Base-by-base conservation (phyloP, 2,329 filamentous ascomycete genomes). In the Geoglossum cookeanum region DNA sequence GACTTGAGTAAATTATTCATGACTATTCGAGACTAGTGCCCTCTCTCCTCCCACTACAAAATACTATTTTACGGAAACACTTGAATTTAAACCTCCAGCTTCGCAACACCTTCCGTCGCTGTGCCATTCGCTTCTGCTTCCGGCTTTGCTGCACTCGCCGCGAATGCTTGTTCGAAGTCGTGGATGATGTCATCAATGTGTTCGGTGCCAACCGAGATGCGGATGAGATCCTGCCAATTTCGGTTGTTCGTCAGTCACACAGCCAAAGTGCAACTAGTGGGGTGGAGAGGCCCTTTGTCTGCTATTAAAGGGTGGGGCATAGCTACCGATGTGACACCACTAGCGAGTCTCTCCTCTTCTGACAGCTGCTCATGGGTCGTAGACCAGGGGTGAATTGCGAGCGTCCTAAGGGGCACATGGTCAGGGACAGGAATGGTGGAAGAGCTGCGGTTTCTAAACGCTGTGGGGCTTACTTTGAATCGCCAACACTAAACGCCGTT, bases 151-250 rank as follows among this genome's bases (percentile, higher is more conserved):
- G 73, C 76, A 29, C 69, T 65, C 0, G 78, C 77, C 30, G 78
- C 76, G 67, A 96, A 94, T 0, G 87, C 86, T 75, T 95, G 90
- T 70, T 91, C 84, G 68, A 97, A 96, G 71, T 97, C 91, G 64
- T 83, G 85, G 66, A 95, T 92, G 65, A 97, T 96, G 67, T 97
- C 91, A 73, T 95, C 90, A 68, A 97, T 94, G 69, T 96, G 89
- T 74, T 97, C 91, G 0, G 85, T 94, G 56, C 91, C 91, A 59
- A 96, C 90, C 0, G 90, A 96, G 66, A 97, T 92, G 61, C 91
- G 86, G 70, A 97, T 95, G 44, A 90, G 81, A 66, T 94, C 91
- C 77, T 88, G 68, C 9, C 55, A 51, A 51, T 60, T 22, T 29
- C 17, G 13, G 64, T 30, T 35, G 15, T 11, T 15, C 8, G 0